Evolutionary conservation across 2,329 filamentous ascomycete genomes (phyloP).

Genomic region (Plenodomus biglobosus): DNA sequence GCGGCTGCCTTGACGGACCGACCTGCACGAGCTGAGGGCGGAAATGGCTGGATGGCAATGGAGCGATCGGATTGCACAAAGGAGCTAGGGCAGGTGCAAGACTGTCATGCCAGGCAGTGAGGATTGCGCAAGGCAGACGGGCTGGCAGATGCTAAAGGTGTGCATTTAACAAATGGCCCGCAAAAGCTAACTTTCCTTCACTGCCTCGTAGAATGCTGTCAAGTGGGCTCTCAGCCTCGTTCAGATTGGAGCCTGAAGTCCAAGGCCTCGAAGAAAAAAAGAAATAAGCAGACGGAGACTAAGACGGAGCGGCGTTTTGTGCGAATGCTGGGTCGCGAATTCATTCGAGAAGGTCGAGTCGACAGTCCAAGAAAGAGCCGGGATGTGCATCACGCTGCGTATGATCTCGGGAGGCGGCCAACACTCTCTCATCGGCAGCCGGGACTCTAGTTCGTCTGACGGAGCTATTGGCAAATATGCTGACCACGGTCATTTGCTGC

Average conservation of each 20-base stretch:
- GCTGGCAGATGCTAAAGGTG: background rate
- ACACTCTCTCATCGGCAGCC: background rate
- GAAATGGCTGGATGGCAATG: conserved; percentile 5
- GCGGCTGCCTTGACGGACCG: conserved; percentile 11
- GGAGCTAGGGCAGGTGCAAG: background rate
- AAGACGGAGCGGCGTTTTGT: too few relatives aligned
- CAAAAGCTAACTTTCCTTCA: too few relatives aligned
- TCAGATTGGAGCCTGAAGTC: background rate
- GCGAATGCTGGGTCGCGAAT: too few relatives aligned
- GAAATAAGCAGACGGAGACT: too few relatives aligned
- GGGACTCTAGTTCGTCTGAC: background rate
- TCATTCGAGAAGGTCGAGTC: too few relatives aligned
- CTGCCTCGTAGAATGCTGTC: background rate
- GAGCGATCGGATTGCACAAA: background rate
- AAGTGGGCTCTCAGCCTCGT: background rate
- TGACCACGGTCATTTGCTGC: background rate
- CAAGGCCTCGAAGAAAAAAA: too few relatives aligned
- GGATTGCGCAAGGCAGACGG: background rate
- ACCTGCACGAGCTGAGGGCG: conserved; percentile 7
- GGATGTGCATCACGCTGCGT: background rate
- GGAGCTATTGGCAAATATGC: background rate
- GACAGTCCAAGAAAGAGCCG: too few relatives aligned
- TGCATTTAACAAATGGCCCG: too few relatives aligned
- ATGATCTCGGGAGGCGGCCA: background rate
- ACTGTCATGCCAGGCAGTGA: background rate